A percentile compares a stretch with the other conserved stretches of the same genome.
These are phyloP conservation scores for Podaxis pistillaris DNA, from an alignment of 768 basidiomycete genomes.

Conservation along the genomic window DNA sequence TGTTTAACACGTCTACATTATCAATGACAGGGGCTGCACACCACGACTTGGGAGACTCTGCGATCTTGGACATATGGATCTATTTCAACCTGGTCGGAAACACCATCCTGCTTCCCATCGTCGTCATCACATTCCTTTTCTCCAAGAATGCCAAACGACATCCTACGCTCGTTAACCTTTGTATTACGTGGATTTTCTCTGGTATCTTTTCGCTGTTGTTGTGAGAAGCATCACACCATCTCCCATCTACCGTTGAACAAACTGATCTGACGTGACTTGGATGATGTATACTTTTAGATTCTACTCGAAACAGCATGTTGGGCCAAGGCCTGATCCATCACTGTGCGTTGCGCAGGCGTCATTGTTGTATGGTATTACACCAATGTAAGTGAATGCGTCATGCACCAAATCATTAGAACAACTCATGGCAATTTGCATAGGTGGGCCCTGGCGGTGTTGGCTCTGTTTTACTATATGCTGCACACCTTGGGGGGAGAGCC, in stretches of 20 bases:
- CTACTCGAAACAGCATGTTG: slow-evolving; percentile 36
- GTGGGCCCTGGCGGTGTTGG: slow-evolving; percentile 38
- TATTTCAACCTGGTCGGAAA: slow-evolving; percentile 46
- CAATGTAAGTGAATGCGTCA: slow-evolving; percentile 29
- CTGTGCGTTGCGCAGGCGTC: slow-evolving; percentile 46
- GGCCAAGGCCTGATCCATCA: slow-evolving; percentile 31
- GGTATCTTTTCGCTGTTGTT: slow-evolving; percentile 42
- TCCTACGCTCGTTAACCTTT: slow-evolving; percentile 44
- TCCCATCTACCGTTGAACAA: background rate
- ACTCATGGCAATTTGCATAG: slow-evolving; percentile 16
- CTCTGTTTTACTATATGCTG: slow-evolving; percentile 31
- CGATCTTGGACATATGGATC: slow-evolving; percentile 38
- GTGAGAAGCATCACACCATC: slow-evolving; percentile 24
- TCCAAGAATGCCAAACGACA: slow-evolving; percentile 37
- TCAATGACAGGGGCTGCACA: background rate
- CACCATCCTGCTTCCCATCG: slow-evolving; percentile 41
- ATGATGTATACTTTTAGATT: slow-evolving; percentile 24
- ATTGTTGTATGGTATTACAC: slow-evolving; percentile 37
- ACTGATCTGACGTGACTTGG: background rate
- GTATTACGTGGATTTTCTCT: slow-evolving; percentile 46
- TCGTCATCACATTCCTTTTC: slow-evolving; percentile 43
- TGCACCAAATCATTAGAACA: background rate
- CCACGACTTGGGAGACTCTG: slow-evolving; percentile 5
- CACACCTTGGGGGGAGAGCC: slow-evolving; percentile 22
- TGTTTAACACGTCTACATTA: background rate